Percentiles rank a stretch among this genome's conserved stretches.
These are phyloP conservation scores for Starmerella bacillaris DNA, from an alignment of 805 yeast genomes.

Conservation along the genomic window DNA sequence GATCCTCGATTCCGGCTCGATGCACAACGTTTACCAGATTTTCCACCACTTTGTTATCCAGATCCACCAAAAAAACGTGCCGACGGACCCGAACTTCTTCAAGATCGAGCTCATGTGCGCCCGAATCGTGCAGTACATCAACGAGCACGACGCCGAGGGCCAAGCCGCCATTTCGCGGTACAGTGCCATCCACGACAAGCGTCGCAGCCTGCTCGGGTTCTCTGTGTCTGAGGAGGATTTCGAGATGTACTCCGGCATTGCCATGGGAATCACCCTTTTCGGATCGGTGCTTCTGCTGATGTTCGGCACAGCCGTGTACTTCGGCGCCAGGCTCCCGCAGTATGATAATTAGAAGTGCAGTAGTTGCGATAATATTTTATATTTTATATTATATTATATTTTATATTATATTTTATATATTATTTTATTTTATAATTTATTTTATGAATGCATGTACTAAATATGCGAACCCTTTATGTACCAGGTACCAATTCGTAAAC, in stretches of 20 bases:
- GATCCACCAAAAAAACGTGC: conserved; percentile 64
- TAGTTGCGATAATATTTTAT: too few species aligned
- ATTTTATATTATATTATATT: too few species aligned
- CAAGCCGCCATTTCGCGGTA: conserved; percentile 7
- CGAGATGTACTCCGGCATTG: conserved; percentile 10
- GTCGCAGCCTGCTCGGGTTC: background rate
- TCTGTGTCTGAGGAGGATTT: conserved; percentile 7
- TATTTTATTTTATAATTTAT: too few species aligned
- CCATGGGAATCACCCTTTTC: conserved; percentile 5
- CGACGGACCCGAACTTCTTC: conserved; percentile 71
- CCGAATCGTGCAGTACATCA: conserved; percentile 74
- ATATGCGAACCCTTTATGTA: too few species aligned
- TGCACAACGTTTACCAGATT: conserved; percentile 56
- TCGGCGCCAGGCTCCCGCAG: conserved; percentile 15
- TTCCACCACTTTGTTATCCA: conserved; percentile 56
- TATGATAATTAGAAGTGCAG: too few species aligned
- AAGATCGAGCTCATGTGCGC: conserved; percentile 72
- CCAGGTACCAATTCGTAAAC: too few species aligned
- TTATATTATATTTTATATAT: too few species aligned
- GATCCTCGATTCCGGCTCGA: conserved; percentile 54
- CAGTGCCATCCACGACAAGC: conserved; percentile 2
- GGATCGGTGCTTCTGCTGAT: conserved; percentile 9
- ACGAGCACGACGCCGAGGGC: conserved; percentile 22
- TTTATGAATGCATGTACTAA: too few species aligned
- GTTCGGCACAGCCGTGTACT: conserved; percentile 10